Evolutionary conservation across 495 filamentous ascomycete genomes (phyloP), one percentile per base, ranked within the genome.

Genomic region (Penicillium waksmanii): DNA sequence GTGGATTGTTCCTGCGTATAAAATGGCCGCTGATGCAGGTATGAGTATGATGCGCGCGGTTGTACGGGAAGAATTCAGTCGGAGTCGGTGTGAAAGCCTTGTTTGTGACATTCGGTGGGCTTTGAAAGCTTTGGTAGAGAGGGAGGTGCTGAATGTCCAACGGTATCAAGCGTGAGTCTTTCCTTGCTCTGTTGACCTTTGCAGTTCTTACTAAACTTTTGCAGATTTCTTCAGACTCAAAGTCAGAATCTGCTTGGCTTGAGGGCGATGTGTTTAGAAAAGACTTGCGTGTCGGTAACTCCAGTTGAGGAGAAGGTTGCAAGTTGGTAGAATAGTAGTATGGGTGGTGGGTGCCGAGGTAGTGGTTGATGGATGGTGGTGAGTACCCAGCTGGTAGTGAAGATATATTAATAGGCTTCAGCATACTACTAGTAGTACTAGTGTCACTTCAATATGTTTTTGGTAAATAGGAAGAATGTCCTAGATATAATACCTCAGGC

Each of bases 1-100:
- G 34, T 96, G 92, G 92, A 86, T 96, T 23, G 88, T 96, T 1
- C 92, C 92, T 0, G 92, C 92, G 0, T 96, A 96, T 70, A 96
- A 90, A 25, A 95, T 96, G 92, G 91, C 92, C 21, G 91, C 92
- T 5, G 79, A 93, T 47, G 73, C 89, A 50, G 74, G 81, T 55
- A 77, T 95, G 61, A 93, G 92, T 81, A 82, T 96, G 81, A 87
- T 96, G 80, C 84, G 92, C 27, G 84, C 94, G 6, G 92, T 96
- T 3, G 87, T 96, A n/a, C 83, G 92, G 47, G 92, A 94, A 73
- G 92, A 96, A 70, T 96, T 96, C 65, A 86, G 81, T 25, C 82
- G 85, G 67, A 82, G 77, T 56, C 82, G 91, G 21, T 93, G 89
- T 67, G 89, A 93, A 68, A 72, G 77, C 7, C 71, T 96, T 51